Base-by-base conservation (phyloP, 2,329 filamentous ascomycete genomes). In the Alternaria alternata region DNA sequence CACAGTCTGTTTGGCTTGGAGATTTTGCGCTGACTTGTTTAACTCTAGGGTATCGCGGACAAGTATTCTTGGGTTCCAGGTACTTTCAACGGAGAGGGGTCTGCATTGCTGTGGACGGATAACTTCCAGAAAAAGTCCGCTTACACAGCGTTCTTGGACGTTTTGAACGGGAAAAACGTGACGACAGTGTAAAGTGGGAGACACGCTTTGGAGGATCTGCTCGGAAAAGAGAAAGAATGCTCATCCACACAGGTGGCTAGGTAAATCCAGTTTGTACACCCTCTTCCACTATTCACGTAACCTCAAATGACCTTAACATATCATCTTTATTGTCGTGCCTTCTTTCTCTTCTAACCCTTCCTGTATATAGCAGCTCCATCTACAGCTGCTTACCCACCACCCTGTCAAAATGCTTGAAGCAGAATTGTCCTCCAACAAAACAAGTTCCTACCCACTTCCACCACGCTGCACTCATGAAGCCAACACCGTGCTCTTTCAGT, bases 21-120 rank as follows among this genome's bases (percentile, higher is more conserved):
- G 7, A 24, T 5, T 8, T 6, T 36, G 6, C 38, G 38, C 48
- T 58, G 18, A 53, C 39, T 47, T 34, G 16, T n/a, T 20, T 28
- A 9, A 26, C n/a, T 71, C 64, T 47, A 68, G 64, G 64, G 62
- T 39, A 26, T 67, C 52, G 69, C 70, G 7, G 78, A 80, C 55
- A 75, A 72, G 47, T 78, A 79, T 61, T 73, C 68, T 12, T 80
- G 78, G 78, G 71, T 74, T 18, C 78, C 78, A 3, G 54, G 67
- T 14, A 77, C 75, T 4, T 80, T 79, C 59, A 55, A 59, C 26
- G 76, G 75, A 16, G 69, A 77, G 43, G 78, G 77, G 11, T 72
- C 70, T 47, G 77, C 73, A 22, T 61, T 76, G 51, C 64, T 78
- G 20, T 78, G 67, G 70, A 66, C 67, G 36, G 66, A 70, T 26